Evolutionary conservation across 2,329 filamentous ascomycete genomes (phyloP).

Genomic region (Trichophyton benhamiae): DNA sequence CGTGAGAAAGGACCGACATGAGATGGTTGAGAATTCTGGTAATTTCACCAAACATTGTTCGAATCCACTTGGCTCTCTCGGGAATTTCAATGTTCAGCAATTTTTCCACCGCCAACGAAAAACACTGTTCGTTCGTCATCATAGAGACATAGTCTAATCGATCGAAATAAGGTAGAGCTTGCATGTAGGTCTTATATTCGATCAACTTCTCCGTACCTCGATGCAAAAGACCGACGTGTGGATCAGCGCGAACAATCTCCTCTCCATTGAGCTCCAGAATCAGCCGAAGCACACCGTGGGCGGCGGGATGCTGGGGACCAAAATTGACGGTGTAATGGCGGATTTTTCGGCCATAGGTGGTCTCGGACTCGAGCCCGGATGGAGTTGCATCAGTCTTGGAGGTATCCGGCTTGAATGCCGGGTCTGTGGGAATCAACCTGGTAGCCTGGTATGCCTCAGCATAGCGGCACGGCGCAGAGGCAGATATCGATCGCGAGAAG

Average conservation of each 20-base stretch:
- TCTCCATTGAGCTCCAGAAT: constrained; percentile 97
- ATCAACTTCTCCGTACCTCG: constrained; percentile 98
- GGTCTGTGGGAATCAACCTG: constrained; percentile 46
- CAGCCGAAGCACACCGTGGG: constrained; percentile 92
- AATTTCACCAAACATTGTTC: constrained; percentile 89
- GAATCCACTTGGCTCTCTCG: constrained; percentile 89
- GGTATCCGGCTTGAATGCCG: constrained; percentile 30
- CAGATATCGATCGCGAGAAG: constrained; percentile 44
- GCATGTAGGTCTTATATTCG: constrained; percentile 98
- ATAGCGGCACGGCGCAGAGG: constrained; percentile 42
- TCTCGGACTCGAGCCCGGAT: constrained; percentile 36
- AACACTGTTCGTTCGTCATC: constrained; percentile 99
- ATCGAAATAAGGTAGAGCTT: constrained; percentile 97
- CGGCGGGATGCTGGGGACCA: constrained; percentile 93
- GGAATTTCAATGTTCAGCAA: constrained; percentile 93
- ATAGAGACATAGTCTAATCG: constrained; percentile 98
- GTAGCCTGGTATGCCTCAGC: constrained; percentile 42
- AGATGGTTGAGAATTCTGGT: constrained; percentile 91
- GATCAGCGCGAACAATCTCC: constrained; percentile 91
- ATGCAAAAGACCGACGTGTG: constrained; percentile 91
- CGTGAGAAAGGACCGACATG: constrained; percentile 94
- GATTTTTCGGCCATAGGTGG: constrained; percentile 59
- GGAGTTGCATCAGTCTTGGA: constrained; percentile 4
- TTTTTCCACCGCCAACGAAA: constrained; percentile 91
- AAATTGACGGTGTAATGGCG: constrained; percentile 99